Evolutionary conservation across 2,329 filamentous ascomycete species (phyloP).

Genomic region (Tolypocladium pustulatum): DNA sequence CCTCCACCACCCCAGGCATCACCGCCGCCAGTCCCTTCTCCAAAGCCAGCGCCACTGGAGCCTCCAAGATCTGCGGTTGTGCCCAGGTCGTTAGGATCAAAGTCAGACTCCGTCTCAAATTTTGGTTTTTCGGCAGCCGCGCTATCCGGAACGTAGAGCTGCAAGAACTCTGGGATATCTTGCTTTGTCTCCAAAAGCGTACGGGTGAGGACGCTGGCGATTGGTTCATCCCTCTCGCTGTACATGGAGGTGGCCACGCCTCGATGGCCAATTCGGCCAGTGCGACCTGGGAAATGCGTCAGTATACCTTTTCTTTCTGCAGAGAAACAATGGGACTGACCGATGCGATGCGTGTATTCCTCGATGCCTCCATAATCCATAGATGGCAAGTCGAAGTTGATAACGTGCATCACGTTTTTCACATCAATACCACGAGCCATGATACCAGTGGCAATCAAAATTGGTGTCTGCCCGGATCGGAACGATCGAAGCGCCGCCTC

Average conservation of each 20-base stretch:
- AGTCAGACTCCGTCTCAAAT: conserved; percentile 47
- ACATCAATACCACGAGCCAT: conserved; percentile 85
- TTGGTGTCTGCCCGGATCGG: conserved; percentile 60
- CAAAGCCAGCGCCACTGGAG: conserved; percentile 5
- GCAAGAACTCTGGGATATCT: conserved; percentile 71
- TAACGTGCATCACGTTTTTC: conserved; percentile 75
- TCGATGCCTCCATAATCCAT: conserved; percentile 73
- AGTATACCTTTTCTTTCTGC: not conserved
- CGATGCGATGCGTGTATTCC: conserved; percentile 92
- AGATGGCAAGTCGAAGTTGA: conserved; percentile 85
- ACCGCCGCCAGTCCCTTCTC: not conserved
- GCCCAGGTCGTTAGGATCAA: conserved; percentile 28
- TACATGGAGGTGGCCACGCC: conserved; percentile 87
- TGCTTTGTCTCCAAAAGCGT: conserved; percentile 73
- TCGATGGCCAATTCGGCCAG: conserved; percentile 80
- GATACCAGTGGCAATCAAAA: conserved; percentile 79
- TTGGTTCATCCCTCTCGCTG: conserved; percentile 57
- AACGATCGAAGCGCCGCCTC: conserved; percentile 87
- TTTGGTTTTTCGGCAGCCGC: conserved; percentile 33
- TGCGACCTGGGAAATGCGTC: conserved; percentile 53
- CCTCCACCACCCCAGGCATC: conserved; percentile 4
- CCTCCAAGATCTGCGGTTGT: conserved; percentile 12
- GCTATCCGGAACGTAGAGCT: conserved; percentile 50
- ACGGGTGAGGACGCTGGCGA: conserved; percentile 67
- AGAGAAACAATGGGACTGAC: conserved; percentile 33